Evolutionary conservation across 345 rosid genomes (phyloP), one percentile per base, ranked within the genome.

Genomic region (Erodium maritimum): DNA sequence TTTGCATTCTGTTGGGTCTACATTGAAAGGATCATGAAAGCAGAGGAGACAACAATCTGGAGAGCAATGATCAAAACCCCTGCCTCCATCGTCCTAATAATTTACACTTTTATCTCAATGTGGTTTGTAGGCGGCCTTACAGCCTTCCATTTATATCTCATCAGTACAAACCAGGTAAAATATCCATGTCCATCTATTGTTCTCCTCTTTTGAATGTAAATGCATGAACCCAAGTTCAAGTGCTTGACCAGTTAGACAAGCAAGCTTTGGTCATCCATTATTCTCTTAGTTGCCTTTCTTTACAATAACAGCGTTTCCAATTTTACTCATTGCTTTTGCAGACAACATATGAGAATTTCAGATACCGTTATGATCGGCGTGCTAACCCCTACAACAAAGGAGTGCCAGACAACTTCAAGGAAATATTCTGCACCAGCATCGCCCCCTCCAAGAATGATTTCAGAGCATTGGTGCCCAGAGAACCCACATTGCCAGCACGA

Each of bases 51-150:
- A 23, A 69, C 80, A 46, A 67, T 85, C 58, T 82, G 86, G 88
- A 82, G 75, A 67, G 87, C 88, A 34, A 80, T 82, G 88, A 65
- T 73, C 63, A 80, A 70, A 73, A 73, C 88, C 58, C 88, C 88
- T 7, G 95, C 97, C 64, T 90, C 99, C 19, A 87, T 87, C 65
- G 95, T 81, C 54, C 73, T 94, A 57, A 73, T 94, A 51, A 69
- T 81, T 56, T 94, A 94, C 79, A 80, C 97, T 19, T 94, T 94
- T 63, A 79, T 94, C 46, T 71, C 90, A 0, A 80, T 94, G 86
- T 94, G 99, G 99, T 90, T 94, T 64, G 99, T 94, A 55, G 97
- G 97, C 56, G 99, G 99, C 61, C 89, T 94, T 62, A 76, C 88
- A 13, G 81, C 88, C 57, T 94, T 90, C 74, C 99, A 94, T 71